Percentiles rank a stretch among this genome's conserved stretches.
These are phyloP conservation scores for Vitis riparia DNA, from an alignment of 164 flowering plant genomes.

Conservation along the genomic window DNA sequence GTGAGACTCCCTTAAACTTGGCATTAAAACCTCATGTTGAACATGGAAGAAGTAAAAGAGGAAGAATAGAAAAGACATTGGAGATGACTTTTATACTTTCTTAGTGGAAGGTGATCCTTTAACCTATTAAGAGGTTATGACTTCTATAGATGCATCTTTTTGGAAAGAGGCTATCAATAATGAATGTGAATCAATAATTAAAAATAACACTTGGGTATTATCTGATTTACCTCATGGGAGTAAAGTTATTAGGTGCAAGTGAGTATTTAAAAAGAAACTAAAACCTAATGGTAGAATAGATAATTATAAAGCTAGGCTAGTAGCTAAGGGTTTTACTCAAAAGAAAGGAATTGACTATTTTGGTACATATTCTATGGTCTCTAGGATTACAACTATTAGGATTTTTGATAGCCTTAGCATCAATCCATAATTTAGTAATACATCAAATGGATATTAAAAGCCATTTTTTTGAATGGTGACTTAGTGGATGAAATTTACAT, in stretches of 20 bases:
- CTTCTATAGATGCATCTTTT: neutral
- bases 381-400: neutral
- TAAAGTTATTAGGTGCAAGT: conserved; percentile 4
- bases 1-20: too few relatives aligned
- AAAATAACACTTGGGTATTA: conserved; percentile 6
- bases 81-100: neutral
- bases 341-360: conserved; percentile 1
- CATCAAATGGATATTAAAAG: conserved; percentile 5
- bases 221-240: neutral
- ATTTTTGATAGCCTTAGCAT: neutral
- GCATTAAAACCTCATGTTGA: neutral
- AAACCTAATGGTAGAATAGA: neutral
- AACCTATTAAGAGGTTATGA: neutral
- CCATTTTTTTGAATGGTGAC: neutral
- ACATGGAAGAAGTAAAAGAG: conserved; percentile 1
- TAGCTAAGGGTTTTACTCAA: neutral
- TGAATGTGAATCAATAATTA: too few relatives aligned
- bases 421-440: neutral
- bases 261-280: conserved; percentile 4
- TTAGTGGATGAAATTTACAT: neutral
- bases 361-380: neutral
- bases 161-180: too few relatives aligned
- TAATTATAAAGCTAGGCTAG: neutral
- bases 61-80: neutral
- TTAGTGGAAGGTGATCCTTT: neutral